These are phyloP conservation scores for Astrocystis sublimbata DNA, from an alignment of 495 filamentous ascomycete species.

Conservation along the genomic window DNA sequence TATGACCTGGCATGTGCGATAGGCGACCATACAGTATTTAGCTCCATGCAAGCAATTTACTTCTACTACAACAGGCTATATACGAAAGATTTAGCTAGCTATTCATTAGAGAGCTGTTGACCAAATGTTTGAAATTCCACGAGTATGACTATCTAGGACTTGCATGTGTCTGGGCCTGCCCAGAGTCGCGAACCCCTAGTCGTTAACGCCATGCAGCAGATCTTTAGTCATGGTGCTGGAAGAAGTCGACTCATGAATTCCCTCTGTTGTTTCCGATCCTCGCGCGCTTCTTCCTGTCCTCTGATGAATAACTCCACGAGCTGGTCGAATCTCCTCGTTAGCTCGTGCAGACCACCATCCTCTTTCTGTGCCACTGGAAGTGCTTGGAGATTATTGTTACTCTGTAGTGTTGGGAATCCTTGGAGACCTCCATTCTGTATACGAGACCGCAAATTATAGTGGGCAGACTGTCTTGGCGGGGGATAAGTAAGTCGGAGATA, in stretches of 20 bases:
- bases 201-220: neutral
- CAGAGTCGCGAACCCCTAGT: neutral
- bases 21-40: too few relatives aligned
- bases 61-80: too few relatives aligned
- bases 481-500: conserved; percentile 7
- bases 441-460: neutral
- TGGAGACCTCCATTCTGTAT: conserved; percentile 1
- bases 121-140: too few relatives aligned
- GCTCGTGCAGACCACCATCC: neutral
- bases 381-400: neutral
- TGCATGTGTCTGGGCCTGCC: neutral
- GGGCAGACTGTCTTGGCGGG: neutral
- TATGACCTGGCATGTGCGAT: too few relatives aligned
- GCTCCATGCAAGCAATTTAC: too few relatives aligned
- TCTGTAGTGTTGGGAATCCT: neutral
- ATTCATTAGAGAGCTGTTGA: too few relatives aligned
- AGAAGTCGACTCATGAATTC: conserved; percentile 5
- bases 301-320: neutral
- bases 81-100: too few relatives aligned
- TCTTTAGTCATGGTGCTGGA: neutral
- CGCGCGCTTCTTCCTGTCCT: conserved; percentile 10
- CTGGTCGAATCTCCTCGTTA: neutral
- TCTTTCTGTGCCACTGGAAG: neutral
- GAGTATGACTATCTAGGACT: too few relatives aligned
- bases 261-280: neutral